Conservation (phyloP, 2,329 filamentous ascomycete species). For the Chalara sp. region DNA sequence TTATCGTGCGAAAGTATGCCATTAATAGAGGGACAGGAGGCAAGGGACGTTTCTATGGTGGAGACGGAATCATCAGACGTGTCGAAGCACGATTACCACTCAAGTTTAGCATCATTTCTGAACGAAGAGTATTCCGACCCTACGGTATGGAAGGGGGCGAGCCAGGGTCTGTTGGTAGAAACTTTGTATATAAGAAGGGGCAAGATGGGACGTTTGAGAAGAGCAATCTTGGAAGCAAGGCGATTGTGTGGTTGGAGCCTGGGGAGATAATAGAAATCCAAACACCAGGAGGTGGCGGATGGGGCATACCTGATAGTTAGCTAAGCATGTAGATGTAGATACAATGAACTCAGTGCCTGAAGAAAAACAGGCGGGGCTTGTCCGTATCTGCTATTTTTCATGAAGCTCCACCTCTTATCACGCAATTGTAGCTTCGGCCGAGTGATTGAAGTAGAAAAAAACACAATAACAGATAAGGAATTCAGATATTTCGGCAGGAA, state of each 20-base stretch:
- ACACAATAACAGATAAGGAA: too few relatives aligned
- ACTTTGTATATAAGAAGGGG: slow-evolving; percentile 67
- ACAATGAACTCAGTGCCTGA: too few relatives aligned
- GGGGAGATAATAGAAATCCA: slow-evolving; percentile 17
- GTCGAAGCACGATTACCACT: slow-evolving; percentile 10
- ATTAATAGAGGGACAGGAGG: slow-evolving; percentile 17
- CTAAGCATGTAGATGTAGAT: too few relatives aligned
- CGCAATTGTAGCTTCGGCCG: too few relatives aligned
- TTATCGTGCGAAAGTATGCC: slow-evolving; percentile 16
- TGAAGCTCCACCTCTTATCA: too few relatives aligned
- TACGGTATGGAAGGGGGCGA: slow-evolving; percentile 80
- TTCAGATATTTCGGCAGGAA: too few relatives aligned
- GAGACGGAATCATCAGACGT: slow-evolving; percentile 17
- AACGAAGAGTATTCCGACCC: slow-evolving; percentile 66
- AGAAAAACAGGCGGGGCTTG: too few relatives aligned
- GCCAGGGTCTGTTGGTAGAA: slow-evolving; percentile 68
- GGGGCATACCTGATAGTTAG: slow-evolving; percentile 3
- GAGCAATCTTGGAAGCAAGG: slow-evolving; percentile 17
- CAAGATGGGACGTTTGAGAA: slow-evolving; percentile 35
- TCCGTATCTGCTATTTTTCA: too few relatives aligned
- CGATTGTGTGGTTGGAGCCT: slow-evolving; percentile 11
- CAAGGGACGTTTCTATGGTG: slow-evolving; percentile 12
- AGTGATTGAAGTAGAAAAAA: too few relatives aligned
- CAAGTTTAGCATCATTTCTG: slow-evolving; percentile 26
- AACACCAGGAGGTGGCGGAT: slow-evolving; percentile 19